Base-by-base conservation (phyloP, 1,284 basidiomycete species). In the Neonothopanus nambi region DNA sequence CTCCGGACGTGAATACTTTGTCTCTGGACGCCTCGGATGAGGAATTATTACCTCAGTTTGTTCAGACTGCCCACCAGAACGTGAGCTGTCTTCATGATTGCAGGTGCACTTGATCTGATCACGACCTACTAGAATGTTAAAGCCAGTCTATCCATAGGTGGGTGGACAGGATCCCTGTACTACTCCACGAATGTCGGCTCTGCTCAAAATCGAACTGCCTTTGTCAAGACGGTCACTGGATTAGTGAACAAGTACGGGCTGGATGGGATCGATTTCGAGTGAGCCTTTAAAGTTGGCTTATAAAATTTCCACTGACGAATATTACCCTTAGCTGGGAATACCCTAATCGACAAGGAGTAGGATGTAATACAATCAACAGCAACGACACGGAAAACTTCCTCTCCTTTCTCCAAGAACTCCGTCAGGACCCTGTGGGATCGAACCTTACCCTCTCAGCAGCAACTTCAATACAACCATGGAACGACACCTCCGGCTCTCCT, bases 241-340 rank as follows among this genome's bases (percentile, higher is more conserved):
- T 71, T 91, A 33, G 87, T 87, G 36, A 63, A 74, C 30, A 64
- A 77, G 57, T 93, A 91, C 68, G 67, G 80, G 24, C 73, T 96
- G 2, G 86, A 92, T 64, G 93, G 92, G 12, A 77, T 96, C 54
- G 93, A 95, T 66, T 87, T 95, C 59, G 93, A 95, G 86, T 88
- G 63, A 55, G 85, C 73, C 21, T 24, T 48, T 21, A 40, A 42
- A n/a, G n/a, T n/a, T n/a, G n/a, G 40, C 48, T 20, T 18, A 36
- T 41, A 51, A 11, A n/a, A n/a, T n/a, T n/a, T 21, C 17, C 51
- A 60, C 15, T 51, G 33, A 17, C 15, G 8, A 54, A 38, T 47
- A 21, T 55, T 49, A 39, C 55, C 20, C 39, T 44, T 30, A 94
- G 93, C 67, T 95, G 92, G 93, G 93, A 95, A 67, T 95, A 91